A percentile compares a stretch with the other conserved stretches of the same genome.
phyloP scores from a whole-genome alignment of 1,284 basidiomycete species.

The Blastosporella zonata region DNA sequence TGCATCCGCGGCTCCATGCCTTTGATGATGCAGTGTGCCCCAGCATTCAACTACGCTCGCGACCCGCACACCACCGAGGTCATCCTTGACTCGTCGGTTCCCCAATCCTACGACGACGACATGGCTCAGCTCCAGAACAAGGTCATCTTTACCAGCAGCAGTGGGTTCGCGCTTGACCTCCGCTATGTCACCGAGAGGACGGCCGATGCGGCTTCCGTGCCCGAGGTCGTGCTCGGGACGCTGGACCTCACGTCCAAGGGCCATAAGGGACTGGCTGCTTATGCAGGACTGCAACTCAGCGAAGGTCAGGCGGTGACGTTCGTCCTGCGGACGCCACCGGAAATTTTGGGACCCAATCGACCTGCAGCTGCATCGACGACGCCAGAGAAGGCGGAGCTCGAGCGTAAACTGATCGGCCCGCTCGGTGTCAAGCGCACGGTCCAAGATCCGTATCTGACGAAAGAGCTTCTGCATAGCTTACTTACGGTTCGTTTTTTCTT shows the following conservation, averaged over 20 bases:
- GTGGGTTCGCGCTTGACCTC: slow-evolving; percentile 67
- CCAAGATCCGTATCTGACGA: slow-evolving; percentile 53
- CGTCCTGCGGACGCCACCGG: slow-evolving; percentile 66
- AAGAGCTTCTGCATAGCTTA: slow-evolving; percentile 53
- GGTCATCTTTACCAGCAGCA: slow-evolving; percentile 53
- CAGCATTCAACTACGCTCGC: slow-evolving; percentile 91
- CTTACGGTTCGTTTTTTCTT: slow-evolving; percentile 41
- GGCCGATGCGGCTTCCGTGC: slow-evolving; percentile 45
- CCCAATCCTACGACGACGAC: slow-evolving; percentile 14
- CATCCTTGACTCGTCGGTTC: slow-evolving; percentile 44
- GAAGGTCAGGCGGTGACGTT: slow-evolving; percentile 90
- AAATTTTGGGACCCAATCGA: slow-evolving; percentile 7
- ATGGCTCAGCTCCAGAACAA: slow-evolving; percentile 45
- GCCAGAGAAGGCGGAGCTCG: slow-evolving; percentile 19
- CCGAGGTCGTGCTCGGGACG: slow-evolving; percentile 51
- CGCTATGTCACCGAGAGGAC: slow-evolving; percentile 66
- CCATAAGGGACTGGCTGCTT: slow-evolving; percentile 59
- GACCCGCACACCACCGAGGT: slow-evolving; percentile 66
- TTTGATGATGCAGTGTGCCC: slow-evolving; percentile 82
- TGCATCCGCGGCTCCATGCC: slow-evolving; percentile 74
- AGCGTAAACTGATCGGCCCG: slow-evolving; percentile 11
- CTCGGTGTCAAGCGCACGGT: slow-evolving; percentile 29
- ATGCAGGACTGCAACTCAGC: slow-evolving; percentile 53
- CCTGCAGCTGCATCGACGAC: not conserved
- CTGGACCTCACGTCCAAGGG: slow-evolving; percentile 66